These are phyloP conservation scores for Rhazya stricta DNA, from an alignment of 257 asterid genomes.

Conservation along the genomic window DNA sequence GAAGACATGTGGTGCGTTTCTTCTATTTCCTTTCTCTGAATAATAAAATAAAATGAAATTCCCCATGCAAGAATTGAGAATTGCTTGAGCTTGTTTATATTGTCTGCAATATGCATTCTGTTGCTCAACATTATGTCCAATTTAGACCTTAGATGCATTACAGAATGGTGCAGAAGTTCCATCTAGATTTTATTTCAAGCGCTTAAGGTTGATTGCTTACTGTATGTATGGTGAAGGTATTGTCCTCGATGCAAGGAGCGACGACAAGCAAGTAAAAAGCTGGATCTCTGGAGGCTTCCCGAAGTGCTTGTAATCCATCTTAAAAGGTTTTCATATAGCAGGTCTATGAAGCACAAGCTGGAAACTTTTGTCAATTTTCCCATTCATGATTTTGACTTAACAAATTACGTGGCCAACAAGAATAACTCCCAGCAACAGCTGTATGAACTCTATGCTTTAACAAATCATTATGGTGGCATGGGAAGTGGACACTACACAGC, in stretches of 20 bases:
- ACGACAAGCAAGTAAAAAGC: conserved; percentile 96
- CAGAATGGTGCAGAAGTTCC: neutral
- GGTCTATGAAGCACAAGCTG: conserved; percentile 96
- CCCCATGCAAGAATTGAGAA: neutral
- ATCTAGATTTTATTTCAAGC: neutral
- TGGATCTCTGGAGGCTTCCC: conserved; percentile 99
- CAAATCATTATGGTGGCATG: conserved; percentile 97
- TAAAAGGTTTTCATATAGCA: conserved; percentile 92
- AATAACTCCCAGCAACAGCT: conserved; percentile 73
- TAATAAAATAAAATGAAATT: too few relatives aligned
- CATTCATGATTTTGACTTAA: conserved; percentile 82
- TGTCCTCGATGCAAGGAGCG: conserved; percentile 99
- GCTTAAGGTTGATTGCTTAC: conserved; percentile 13
- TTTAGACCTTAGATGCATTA: neutral
- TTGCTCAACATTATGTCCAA: neutral
- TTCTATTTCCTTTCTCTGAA: conserved; percentile 19
- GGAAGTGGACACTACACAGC: conserved; percentile 99
- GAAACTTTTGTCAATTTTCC: conserved; percentile 97
- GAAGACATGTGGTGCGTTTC: conserved; percentile 94
- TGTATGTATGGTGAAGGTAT: conserved; percentile 49
- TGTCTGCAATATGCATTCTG: neutral
- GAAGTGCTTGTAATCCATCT: conserved; percentile 97
- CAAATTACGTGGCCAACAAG: conserved; percentile 91
- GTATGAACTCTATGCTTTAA: conserved; percentile 92
- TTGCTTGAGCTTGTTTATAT: conserved; percentile 8